Base-by-base conservation (phyloP, 2,329 filamentous ascomycete genomes). In the Camillea tinctor region DNA sequence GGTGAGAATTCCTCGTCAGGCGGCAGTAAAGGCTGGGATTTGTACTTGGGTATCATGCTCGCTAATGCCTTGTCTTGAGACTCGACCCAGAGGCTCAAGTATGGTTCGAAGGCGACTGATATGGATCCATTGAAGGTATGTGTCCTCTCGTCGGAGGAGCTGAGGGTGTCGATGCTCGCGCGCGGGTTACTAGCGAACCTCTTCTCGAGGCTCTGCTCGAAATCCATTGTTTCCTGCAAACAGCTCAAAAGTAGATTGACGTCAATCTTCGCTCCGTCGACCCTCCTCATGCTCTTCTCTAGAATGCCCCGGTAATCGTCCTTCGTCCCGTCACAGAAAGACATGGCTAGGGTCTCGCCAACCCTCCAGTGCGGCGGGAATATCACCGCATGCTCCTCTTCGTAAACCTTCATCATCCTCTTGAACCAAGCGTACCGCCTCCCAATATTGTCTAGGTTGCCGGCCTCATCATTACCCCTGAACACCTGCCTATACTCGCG, bases 401-500 rank as follows among this genome's bases (percentile, higher is more conserved):
- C 95, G 74, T 97, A 96, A 1, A 90, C 92, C 80, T 97, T 97
- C 75, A 98, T 83, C 85, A 94, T 96, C 63, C 96, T 87, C 74
- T 91, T 92, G 76, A 98, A 97, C 95, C 95, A 99, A 5, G 93
- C 90, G 74, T 98, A 99, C 64, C 95, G 83, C 62, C 95, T 85
- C 4, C 93, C 92, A 62, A 99, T 99, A 70, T 99, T 99, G 81
- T 99, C 95, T 72, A 99, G 77, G 62, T 89, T 97, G 6, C 94
- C 95, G 4, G 95, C 95, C 79, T 99, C 95, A 73, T 99, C 95
- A 70, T 95, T 98, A 44, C 94, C 94, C 49, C 93, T 86, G 76
- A 99, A 99, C 0, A 99, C 92, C 71, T 96, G 92, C 56, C 95
- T 86, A 73, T 99, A 99, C 77, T 99, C 95, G 54, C 95, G 86